These are phyloP conservation scores for Rutidosis leptorrhynchoides DNA, from an alignment of 129 eudicot species.

Conservation along the genomic window DNA sequence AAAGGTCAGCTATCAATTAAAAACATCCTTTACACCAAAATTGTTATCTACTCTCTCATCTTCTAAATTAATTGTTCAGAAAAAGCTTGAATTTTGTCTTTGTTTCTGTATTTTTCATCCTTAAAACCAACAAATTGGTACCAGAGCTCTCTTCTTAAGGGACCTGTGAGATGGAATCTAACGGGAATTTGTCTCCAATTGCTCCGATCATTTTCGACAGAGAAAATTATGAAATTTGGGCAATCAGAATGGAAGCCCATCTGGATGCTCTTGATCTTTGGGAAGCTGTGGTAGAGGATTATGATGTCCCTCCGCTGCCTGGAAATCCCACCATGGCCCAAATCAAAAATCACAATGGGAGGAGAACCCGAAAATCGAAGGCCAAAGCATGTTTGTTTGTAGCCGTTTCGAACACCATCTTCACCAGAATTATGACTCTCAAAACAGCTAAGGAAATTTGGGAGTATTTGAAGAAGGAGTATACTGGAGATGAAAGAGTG, in stretches of 20 bases:
- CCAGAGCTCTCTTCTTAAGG: too few species aligned
- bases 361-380: slow-evolving; percentile 13
- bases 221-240: slow-evolving; percentile 4
- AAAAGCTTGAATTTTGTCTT: too few species aligned
- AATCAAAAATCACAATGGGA: slow-evolving; percentile 17
- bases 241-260: not conserved
- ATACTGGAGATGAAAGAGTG: slow-evolving; percentile 16
- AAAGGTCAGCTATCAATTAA: too few species aligned
- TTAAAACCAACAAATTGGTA: too few species aligned
- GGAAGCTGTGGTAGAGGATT: slow-evolving; percentile 17
- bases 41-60: too few species aligned
- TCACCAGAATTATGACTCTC: slow-evolving; percentile 16
- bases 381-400: slow-evolving; percentile 1
- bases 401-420: not conserved
- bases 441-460: slow-evolving; percentile 7
- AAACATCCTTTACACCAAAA: too few species aligned
- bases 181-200: too few species aligned
- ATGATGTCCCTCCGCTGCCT: slow-evolving; percentile 10
- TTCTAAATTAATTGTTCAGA: too few species aligned
- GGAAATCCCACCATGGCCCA: slow-evolving; percentile 20
- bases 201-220: slow-evolving; percentile 15
- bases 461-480: slow-evolving; percentile 17
- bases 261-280: slow-evolving; percentile 15
- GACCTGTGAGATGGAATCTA: too few species aligned
- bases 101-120: too few species aligned